Evolutionary conservation across 1,284 basidiomycete genomes (phyloP).

Genomic region (Ceratobasidium theobromae): DNA sequence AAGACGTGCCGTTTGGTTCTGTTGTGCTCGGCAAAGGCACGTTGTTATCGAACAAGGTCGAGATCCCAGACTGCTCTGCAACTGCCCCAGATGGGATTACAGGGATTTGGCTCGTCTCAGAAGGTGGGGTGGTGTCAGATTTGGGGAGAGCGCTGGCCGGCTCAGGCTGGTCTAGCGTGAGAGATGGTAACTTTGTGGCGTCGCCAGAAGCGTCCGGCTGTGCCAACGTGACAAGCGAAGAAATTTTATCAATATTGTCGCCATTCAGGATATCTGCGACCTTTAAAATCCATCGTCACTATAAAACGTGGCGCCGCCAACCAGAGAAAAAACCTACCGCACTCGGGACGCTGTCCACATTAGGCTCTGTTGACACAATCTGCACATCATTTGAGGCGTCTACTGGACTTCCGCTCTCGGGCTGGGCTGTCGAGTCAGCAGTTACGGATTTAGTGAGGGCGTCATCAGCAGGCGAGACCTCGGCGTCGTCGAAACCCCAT

Average conservation of each 20-base stretch:
- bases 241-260: neutral
- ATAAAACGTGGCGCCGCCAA: neutral
- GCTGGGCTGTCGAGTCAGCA: neutral
- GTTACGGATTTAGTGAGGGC: neutral
- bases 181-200: neutral
- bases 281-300: too few relatives aligned
- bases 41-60: neutral
- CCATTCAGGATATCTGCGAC: neutral
- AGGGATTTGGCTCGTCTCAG: neutral
- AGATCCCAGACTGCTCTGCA: neutral
- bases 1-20: neutral
- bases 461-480: neutral
- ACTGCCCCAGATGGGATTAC: neutral
- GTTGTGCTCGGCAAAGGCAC: neutral
- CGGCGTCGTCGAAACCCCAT: constrained; percentile 14
- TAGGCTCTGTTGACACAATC: neutral
- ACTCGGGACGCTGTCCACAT: neutral
- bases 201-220: too few relatives aligned
- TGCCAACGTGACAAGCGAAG: too few relatives aligned
- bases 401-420: neutral
- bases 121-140: neutral
- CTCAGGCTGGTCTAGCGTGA: neutral
- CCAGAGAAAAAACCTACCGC: neutral
- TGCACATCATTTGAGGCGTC: neutral
- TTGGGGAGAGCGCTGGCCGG: neutral